Evolutionary conservation across 2,329 filamentous ascomycete species (phyloP).

Genomic region (Colletotrichum nymphaeae): DNA sequence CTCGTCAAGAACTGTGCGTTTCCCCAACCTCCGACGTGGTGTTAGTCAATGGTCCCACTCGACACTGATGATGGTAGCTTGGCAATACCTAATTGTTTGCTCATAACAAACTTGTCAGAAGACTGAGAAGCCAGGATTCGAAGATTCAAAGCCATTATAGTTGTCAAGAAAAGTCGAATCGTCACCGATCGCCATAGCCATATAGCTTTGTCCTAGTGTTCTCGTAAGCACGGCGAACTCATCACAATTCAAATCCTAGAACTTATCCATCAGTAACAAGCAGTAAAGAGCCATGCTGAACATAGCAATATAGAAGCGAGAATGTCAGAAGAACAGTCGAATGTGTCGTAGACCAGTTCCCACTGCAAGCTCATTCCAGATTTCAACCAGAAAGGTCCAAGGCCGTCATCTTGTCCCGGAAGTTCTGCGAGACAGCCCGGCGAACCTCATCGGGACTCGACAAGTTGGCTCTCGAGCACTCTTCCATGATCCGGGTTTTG

Average conservation of each 20-base stretch:
- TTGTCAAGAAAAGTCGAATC: neutral
- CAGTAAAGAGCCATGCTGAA: neutral
- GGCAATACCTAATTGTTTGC: conserved; percentile 30
- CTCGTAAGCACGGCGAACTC: neutral
- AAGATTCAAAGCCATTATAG: neutral
- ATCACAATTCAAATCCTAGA: neutral
- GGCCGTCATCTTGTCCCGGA: conserved; percentile 20
- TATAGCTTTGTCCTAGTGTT: neutral
- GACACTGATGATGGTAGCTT: conserved; percentile 14
- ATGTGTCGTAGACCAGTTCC: neutral
- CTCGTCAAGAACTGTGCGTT: neutral
- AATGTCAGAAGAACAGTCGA: neutral
- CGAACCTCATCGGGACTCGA: conserved; percentile 28
- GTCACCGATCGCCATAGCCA: neutral
- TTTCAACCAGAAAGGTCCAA: conserved; percentile 28
- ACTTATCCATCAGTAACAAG: neutral
- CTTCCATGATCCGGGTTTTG: conserved; percentile 21
- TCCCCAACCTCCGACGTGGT: neutral
- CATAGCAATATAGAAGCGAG: neutral
- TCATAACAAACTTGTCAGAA: neutral
- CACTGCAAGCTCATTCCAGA: neutral
- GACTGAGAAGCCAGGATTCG: neutral
- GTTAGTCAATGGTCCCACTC: conserved; percentile 28
- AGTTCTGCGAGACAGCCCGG: conserved; percentile 32
- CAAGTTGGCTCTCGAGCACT: conserved; percentile 31